phyloP scores from a whole-genome alignment of 768 basidiomycete genomes.

The Termitomyces sp. region DNA sequence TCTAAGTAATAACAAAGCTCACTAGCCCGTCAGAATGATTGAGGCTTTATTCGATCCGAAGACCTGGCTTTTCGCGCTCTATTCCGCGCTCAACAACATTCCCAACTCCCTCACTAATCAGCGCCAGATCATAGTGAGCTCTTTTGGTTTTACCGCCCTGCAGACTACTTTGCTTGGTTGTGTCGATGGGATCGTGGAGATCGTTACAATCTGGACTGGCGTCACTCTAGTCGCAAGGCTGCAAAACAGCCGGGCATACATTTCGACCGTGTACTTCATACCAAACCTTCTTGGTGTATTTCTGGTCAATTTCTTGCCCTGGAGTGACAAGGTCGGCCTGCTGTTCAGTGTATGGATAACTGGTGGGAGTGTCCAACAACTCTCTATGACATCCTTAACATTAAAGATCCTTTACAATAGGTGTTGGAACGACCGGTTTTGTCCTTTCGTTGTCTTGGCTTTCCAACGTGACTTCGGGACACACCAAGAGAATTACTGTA shows the following conservation, averaged over 20 bases:
- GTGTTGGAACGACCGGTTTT: slow-evolving; percentile 37
- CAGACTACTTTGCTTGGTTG: slow-evolving; percentile 70
- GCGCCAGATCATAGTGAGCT: slow-evolving; percentile 56
- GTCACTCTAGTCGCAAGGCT: slow-evolving; percentile 54
- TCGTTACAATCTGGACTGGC: slow-evolving; percentile 67
- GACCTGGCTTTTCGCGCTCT: slow-evolving; percentile 75
- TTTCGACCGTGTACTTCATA: slow-evolving; percentile 56
- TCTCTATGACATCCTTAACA: neutral
- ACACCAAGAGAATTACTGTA: slow-evolving; percentile 66
- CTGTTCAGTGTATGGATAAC: slow-evolving; percentile 55
- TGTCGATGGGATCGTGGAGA: slow-evolving; percentile 62
- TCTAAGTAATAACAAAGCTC: neutral
- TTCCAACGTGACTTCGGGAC: slow-evolving; percentile 61
- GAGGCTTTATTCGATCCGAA: slow-evolving; percentile 69
- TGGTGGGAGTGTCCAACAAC: slow-evolving; percentile 26
- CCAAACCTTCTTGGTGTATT: slow-evolving; percentile 64
- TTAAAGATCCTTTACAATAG: neutral
- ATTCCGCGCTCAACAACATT: slow-evolving; percentile 56
- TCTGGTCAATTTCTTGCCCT: slow-evolving; percentile 62
- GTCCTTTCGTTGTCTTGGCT: slow-evolving; percentile 62
- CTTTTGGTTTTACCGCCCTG: slow-evolving; percentile 60
- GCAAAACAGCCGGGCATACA: slow-evolving; percentile 59
- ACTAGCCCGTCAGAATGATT: slow-evolving; percentile 43
- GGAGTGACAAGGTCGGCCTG: slow-evolving; percentile 61
- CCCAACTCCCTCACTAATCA: slow-evolving; percentile 69